A percentile compares a stretch with the other conserved stretches of the same genome.
Conservation (phyloP, 139 green algal species). For the Zygnema cylindricum region DNA sequence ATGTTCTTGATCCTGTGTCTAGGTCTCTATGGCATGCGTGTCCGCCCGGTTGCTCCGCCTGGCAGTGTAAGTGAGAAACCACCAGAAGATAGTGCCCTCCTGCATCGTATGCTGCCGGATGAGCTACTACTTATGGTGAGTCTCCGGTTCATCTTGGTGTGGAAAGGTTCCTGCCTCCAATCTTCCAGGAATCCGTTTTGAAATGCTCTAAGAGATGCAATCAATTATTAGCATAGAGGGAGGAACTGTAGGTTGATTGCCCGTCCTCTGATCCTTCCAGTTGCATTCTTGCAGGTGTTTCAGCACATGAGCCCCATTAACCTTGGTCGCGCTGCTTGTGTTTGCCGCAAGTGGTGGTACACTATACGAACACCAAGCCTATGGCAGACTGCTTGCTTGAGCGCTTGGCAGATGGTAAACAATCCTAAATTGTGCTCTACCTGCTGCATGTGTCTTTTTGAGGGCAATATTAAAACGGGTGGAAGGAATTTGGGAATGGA, state of each 20-base stretch:
- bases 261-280: neutral
- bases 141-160: neutral
- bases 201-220: slow-evolving; percentile 13
- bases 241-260: neutral
- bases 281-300: slow-evolving; percentile 45
- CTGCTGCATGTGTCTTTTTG: slow-evolving; percentile 12
- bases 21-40: slow-evolving; percentile 41
- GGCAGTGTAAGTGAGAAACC: slow-evolving; percentile 13
- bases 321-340: slow-evolving; percentile 25
- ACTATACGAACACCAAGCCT: neutral
- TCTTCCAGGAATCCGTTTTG: neutral
- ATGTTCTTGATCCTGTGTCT: slow-evolving; percentile 2
- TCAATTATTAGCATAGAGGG: neutral
- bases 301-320: neutral
- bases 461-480: neutral
- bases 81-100: neutral
- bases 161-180: neutral
- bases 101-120: slow-evolving; percentile 36
- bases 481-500: neutral
- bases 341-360: slow-evolving; percentile 45
- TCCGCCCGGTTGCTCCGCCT: slow-evolving; percentile 1
- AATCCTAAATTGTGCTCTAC: neutral
- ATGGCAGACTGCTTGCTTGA: slow-evolving; percentile 44
- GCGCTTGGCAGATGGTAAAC: slow-evolving; percentile 21
- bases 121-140: slow-evolving; percentile 44